Evolutionary conservation across 305 asterid genomes (phyloP).

Genomic region (Lippia alba): DNA sequence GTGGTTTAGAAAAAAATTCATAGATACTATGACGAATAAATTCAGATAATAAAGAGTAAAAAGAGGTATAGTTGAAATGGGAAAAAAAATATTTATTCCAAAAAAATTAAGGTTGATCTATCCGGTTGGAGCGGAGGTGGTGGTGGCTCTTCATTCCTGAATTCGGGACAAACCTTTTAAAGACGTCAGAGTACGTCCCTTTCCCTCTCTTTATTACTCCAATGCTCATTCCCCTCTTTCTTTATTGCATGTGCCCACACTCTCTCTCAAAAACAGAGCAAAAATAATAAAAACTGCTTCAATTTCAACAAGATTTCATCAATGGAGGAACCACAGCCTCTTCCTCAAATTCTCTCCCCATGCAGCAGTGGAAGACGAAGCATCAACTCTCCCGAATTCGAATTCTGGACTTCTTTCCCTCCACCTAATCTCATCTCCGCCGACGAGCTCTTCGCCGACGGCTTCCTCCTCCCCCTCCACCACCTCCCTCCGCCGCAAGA

Average conservation of each 20-base stretch:
- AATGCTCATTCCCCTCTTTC: conserved; percentile 25
- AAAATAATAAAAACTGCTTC: not conserved
- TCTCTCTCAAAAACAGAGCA: not conserved
- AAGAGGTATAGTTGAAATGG: too few relatives aligned
- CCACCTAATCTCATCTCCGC: conserved; percentile 76
- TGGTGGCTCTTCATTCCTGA: not conserved
- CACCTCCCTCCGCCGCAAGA: conserved; percentile 38
- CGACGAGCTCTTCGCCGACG: conserved; percentile 86
- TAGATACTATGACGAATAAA: too few relatives aligned
- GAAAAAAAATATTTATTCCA: too few relatives aligned
- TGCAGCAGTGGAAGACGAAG: conserved; percentile 57
- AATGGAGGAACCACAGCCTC: conserved; percentile 53
- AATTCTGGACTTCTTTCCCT: conserved; percentile 60
- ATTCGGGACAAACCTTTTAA: conserved; percentile 1
- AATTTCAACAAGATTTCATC: conserved; percentile 42
- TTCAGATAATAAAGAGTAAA: too few relatives aligned
- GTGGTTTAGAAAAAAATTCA: too few relatives aligned
- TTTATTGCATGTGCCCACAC: conserved; percentile 23
- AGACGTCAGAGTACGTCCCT: not conserved
- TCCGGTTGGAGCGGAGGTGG: not conserved
- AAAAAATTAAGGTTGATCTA: too few relatives aligned
- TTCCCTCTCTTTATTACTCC: conserved; percentile 27
- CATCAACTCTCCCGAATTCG: conserved; percentile 73
- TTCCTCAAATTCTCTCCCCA: conserved; percentile 51
- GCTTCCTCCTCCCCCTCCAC: conserved; percentile 83